Base-by-base conservation (phyloP, 768 basidiomycete genomes). In the Boletales sp. region DNA sequence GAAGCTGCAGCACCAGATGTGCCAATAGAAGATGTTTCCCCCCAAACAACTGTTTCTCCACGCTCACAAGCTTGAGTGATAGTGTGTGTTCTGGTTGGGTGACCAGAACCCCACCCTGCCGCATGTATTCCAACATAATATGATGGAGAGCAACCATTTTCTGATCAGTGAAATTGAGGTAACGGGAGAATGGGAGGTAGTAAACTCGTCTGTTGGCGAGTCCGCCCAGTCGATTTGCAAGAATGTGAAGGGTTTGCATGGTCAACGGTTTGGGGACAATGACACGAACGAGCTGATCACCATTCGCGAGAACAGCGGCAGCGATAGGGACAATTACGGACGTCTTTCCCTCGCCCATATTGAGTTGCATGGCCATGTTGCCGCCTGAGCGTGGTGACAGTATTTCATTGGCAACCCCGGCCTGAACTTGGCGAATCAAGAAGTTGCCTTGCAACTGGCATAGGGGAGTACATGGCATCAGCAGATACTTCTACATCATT, bases 21-120 rank as follows among this genome's bases (percentile, higher is more conserved):
- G 64, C 57, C 18, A 56, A 49, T 5, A 38, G 17, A 30, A 28
- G 17, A 58, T 50, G 33, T 47, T 44, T 8, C 72, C 52, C 15
- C 14, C 25, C 3, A 5, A 12, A 8, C 37, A 50, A 17, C 17
- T 54, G 48, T 9, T 46, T 46, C 33, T 54, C 53, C 11, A 54
- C 45, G 0, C 67, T 65, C 70, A 73, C 71, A 37, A 80, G 66
- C 53, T 69, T 67, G 50, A 74, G 72, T 0, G 78, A 80, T 2
- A 80, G 72, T 5, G 76, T 69, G 41, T 80, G 78, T 40, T 80
- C 76, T 1, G 78, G 78, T 45, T 80, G 77, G 10, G 65, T 57
- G 6, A 80, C 62, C 4, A 78, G 56, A 9, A 80, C 54, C 1
- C 78, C 78, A 13, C 68, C 57, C 39, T 57, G 60, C 1, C 46